Conservation (phyloP, 805 yeast genomes). For the Candida coquimbonensis region DNA sequence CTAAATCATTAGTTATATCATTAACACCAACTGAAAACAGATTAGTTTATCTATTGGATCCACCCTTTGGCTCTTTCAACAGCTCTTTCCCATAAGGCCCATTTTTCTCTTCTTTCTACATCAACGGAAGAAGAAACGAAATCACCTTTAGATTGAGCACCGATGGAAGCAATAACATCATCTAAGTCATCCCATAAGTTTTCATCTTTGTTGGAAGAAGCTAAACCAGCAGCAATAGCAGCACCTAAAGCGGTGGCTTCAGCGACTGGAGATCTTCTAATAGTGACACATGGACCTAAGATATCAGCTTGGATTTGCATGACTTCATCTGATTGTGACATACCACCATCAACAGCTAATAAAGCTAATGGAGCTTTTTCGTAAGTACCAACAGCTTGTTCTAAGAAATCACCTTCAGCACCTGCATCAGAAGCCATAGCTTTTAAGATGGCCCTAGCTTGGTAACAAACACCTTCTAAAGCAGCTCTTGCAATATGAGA, state of each 20-base stretch:
- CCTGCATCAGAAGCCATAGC: conserved; percentile 88
- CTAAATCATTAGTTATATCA: neutral
- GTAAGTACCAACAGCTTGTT: conserved; percentile 35
- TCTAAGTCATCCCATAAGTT: conserved; percentile 71
- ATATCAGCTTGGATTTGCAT: conserved; percentile 93
- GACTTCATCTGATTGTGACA: conserved; percentile 85
- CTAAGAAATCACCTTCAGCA: conserved; percentile 45
- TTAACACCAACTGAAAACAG: neutral
- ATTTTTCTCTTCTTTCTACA: conserved; percentile 51
- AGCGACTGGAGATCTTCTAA: conserved; percentile 70
- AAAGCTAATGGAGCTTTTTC: conserved; percentile 45
- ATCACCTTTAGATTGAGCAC: conserved; percentile 27
- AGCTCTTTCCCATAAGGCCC: conserved; percentile 82
- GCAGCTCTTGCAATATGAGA: conserved; percentile 93
- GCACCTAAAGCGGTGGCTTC: conserved; percentile 97
- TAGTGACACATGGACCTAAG: conserved; percentile 79
- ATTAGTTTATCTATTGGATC: conserved; percentile 31
- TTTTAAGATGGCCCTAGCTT: conserved; percentile 81
- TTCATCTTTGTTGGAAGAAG: conserved; percentile 38
- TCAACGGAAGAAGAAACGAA: conserved; percentile 41
- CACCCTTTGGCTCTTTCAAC: conserved; percentile 77
- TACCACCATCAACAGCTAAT: conserved; percentile 89
- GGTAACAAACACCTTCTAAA: conserved; percentile 90
- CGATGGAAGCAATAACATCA: conserved; percentile 47
- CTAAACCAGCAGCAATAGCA: conserved; percentile 90